Base-by-base conservation (phyloP, 1,284 basidiomycete genomes). In the Gymnopus androsaceus region DNA sequence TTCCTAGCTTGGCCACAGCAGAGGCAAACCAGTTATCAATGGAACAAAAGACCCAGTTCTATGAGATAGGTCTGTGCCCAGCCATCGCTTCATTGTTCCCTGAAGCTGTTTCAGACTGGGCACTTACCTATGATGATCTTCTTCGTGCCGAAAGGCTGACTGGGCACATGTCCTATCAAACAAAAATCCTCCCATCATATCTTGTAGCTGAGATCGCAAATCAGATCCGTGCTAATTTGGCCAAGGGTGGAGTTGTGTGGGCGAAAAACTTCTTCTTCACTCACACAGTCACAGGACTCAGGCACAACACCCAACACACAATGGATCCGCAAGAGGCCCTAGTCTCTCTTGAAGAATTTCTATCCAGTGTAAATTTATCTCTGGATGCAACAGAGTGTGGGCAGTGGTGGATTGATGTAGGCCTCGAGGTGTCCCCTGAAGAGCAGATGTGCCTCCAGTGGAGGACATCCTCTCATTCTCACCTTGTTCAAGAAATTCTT, bases 221-320 rank as follows among this genome's bases (percentile, higher is more conserved):
- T 7, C 9, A 12, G 14, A 23, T 52, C 5, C 12, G n/a, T 23
- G 8, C 5, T 0, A 7, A 41, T 2, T 58, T 69, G 4, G 17
- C 23, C 3, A 33, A 31, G 0, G 61, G 60, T 21, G 58, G 44
- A 0, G 27, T 59, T 2, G 3, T 23, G 1, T 69, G 64, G 66
- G 64, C 54, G 2, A 23, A 19, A 2, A 61, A 61, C 9, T 51
- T 69, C 1, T 42, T 63, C 4, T 61, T 69, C 36, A 51, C 67
- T 3, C 64, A 67, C 46, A 57, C 66, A 21, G 58, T 71, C 30
- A 57, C 61, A 2, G 67, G 69, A 0, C 49, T 65, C 1, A 71
- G 70, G 44, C 51, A 65, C 25, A 50, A 59, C 5, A 61, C 51
- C 11, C 25, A 4, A 0, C 68, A 71, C 48, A 23, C n/a, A n/a